Evolutionary conservation across 768 basidiomycete species (phyloP), one percentile per base, ranked within the genome.

Genomic region (Chiua virens): DNA sequence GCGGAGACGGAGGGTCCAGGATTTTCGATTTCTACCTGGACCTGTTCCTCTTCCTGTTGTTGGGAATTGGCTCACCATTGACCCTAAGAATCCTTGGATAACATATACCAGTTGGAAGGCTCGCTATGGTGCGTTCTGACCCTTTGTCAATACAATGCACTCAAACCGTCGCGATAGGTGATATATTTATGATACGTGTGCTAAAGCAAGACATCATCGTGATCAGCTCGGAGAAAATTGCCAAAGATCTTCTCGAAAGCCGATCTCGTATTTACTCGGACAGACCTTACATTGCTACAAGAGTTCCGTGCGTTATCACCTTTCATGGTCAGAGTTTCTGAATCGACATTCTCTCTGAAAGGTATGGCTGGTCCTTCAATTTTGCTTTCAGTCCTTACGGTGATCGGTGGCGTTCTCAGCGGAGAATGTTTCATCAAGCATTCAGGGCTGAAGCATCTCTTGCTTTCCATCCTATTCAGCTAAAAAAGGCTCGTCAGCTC

Each of bases 81-180:
- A 70, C 36, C 50, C 55, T 2, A 27, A 61, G 11, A 50, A 61
- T n/a, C 66, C 71, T 5, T 73, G 70, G 70, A 38, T 71, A 23
- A 63, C 68, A 18, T 71, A 70, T 48, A 58, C 71, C 13, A 49
- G 60, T n/a, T 71, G 71, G 71, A 61, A 57, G 53, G 57, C 62
- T 50, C 55, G 46, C 47, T 72, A 71, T 46, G 71, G 70, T 60
- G 32, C 34, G 55, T 37, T n/a, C n/a, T 10, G 3, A 17, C 25
- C 13, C 10, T 28, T 27, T 14, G 30, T 30, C 30, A 13, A 13
- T 8, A 27, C 8, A 5, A 27, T 4, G 13, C 30, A 14, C 30
- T 30, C 30, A 30, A 30, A 9, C 2, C 13, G 30, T 14, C 30
- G 30, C 30, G 10, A 30, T 11, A 30, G 30, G 30, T 30, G 30